Evolutionary conservation across 2,329 filamentous ascomycete genomes (phyloP).

Genomic region (Atkinsonella texensis): DNA sequence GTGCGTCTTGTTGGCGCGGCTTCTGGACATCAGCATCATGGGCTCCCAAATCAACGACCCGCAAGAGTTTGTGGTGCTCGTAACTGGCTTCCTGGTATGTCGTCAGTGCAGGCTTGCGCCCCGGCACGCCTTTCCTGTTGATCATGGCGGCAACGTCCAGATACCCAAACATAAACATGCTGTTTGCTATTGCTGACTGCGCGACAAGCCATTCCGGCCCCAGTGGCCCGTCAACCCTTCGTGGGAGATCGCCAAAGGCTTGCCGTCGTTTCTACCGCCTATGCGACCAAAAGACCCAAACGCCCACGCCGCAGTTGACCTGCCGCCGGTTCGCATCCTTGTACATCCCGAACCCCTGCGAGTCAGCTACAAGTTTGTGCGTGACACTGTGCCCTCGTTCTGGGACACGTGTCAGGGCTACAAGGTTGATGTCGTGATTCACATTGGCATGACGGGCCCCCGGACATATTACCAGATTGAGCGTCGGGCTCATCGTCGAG

Average conservation of each 20-base stretch:
- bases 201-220: constrained; percentile 58
- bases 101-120: constrained; percentile 2
- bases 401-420: constrained; percentile 32
- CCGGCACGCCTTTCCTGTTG: not conserved
- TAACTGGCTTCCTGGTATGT: constrained; percentile 51
- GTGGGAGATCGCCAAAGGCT: constrained; percentile 59
- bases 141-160: not conserved
- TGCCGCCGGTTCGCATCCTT: constrained; percentile 45
- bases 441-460: constrained; percentile 69
- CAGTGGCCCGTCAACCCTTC: constrained; percentile 66
- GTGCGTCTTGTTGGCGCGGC: not conserved
- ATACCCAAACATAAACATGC: not conserved
- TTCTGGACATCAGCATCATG: constrained; percentile 13
- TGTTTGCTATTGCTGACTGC: constrained; percentile 9
- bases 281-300: constrained; percentile 29
- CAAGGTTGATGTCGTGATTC: constrained; percentile 54
- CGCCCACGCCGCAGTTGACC: constrained; percentile 16
- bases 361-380: constrained; percentile 59
- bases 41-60: constrained; percentile 23
- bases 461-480: constrained; percentile 58
- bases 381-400: constrained; percentile 49
- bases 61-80: constrained; percentile 44
- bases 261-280: constrained; percentile 53
- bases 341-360: constrained; percentile 55
- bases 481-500: constrained; percentile 55